phyloP scores from a whole-genome alignment of 2,329 filamentous ascomycete species.

The Spiromastix sp. region DNA sequence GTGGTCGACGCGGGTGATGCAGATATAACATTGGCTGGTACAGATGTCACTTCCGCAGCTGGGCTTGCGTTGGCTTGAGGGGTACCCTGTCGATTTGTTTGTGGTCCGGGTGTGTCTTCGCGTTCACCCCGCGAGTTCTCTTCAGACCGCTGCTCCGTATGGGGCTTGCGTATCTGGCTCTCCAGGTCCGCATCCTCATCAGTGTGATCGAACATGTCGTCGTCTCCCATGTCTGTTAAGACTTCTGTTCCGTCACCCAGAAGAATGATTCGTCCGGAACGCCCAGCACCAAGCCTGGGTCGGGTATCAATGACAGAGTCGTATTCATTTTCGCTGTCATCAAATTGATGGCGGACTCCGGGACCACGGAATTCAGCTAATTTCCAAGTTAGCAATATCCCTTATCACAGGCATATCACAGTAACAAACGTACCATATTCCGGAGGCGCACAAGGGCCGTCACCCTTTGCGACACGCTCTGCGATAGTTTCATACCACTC shows the following conservation, averaged over 20 bases:
- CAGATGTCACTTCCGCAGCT: conserved; percentile 1
- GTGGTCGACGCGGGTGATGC: conserved; percentile 29
- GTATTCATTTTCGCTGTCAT: conserved; percentile 58
- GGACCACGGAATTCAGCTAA: conserved; percentile 78
- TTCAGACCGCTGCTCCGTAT: conserved; percentile 23
- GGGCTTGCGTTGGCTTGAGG: conserved; percentile 16
- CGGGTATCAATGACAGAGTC: conserved; percentile 39
- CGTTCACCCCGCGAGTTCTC: conserved; percentile 31
- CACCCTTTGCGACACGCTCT: conserved; percentile 87
- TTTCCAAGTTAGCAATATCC: too few relatives aligned
- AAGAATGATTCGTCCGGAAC: conserved; percentile 77
- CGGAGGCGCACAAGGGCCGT: conserved; percentile 94
- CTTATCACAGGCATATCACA: too few relatives aligned
- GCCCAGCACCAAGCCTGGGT: conserved; percentile 58
- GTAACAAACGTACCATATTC: conserved; percentile 83
- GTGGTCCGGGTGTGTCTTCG: conserved; percentile 43
- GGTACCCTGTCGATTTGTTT: conserved; percentile 22
- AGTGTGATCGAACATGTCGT: conserved; percentile 88
- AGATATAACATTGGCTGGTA: conserved; percentile 16
- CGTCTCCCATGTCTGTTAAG: conserved; percentile 76
- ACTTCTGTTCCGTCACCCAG: conserved; percentile 92
- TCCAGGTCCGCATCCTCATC: conserved; percentile 76
- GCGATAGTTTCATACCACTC: conserved; percentile 97
- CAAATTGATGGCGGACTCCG: conserved; percentile 70
- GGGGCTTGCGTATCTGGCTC: conserved; percentile 64